Evolutionary conservation across 371 early-diverging fungal genomes (phyloP).

Genomic region (Phascolomyces articulosus): DNA sequence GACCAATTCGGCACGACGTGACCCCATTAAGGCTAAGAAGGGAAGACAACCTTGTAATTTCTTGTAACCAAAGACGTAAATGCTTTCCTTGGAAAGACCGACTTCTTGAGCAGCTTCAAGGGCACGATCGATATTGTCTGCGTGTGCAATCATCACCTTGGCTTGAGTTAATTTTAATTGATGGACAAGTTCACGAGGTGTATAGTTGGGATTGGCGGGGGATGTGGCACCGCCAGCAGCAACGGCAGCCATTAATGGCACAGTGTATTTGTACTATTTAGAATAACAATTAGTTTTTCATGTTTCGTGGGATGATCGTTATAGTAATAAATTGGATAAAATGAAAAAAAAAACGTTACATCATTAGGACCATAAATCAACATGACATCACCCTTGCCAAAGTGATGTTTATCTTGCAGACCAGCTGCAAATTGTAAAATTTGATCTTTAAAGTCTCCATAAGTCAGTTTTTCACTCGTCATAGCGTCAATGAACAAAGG

Average conservation of each 20-base stretch:
- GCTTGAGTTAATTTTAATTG: slow-evolving; percentile 76
- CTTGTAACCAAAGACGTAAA: slow-evolving; percentile 65
- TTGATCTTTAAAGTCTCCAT: slow-evolving; percentile 58
- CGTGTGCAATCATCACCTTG: slow-evolving; percentile 57
- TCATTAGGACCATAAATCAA: slow-evolving; percentile 75
- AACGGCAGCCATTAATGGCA: slow-evolving; percentile 38
- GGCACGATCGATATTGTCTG: slow-evolving; percentile 50
- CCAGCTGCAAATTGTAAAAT: slow-evolving; percentile 73
- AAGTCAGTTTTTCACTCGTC: slow-evolving; percentile 60
- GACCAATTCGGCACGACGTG: slow-evolving; percentile 21
- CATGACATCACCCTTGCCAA: slow-evolving; percentile 70
- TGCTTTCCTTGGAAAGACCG: slow-evolving; percentile 50
- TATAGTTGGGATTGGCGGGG: slow-evolving; percentile 82
- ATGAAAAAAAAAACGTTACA: slow-evolving; percentile 28
- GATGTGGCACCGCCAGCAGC: slow-evolving; percentile 66
- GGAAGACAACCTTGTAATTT: slow-evolving; percentile 40
- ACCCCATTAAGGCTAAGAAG: slow-evolving; percentile 21
- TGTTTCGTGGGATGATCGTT: too few relatives aligned
- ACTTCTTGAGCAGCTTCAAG: slow-evolving; percentile 60
- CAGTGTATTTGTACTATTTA: slow-evolving; percentile 46
- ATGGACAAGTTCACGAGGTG: slow-evolving; percentile 70
- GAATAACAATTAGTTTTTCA: too few relatives aligned
- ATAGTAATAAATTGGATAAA: background rate
- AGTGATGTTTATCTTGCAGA: slow-evolving; percentile 55
- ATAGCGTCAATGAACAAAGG: slow-evolving; percentile 61